A percentile compares a stretch with the other conserved stretches of the same genome.
Conservation (phyloP, 176 grass and related monocot species). For the Phoenix roebelenii region DNA sequence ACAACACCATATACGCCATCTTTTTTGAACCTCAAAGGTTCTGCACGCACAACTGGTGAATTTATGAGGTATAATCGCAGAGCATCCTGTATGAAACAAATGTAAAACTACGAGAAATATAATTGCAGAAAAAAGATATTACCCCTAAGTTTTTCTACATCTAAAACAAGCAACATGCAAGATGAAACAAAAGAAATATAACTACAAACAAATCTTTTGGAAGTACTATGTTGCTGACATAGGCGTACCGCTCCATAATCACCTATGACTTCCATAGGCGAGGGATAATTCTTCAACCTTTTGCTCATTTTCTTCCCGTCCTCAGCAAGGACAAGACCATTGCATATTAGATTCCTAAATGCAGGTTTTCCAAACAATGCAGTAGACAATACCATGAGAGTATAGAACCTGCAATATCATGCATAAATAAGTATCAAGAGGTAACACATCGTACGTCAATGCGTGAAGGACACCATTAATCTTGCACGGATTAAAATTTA, state of each 20-base stretch:
- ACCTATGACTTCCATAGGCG: conserved; percentile 61
- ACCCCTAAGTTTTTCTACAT: too few species aligned
- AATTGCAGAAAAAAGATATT: too few species aligned
- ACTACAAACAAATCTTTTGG: background rate
- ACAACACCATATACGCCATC: conserved; percentile 90
- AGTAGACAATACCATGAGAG: conserved; percentile 91
- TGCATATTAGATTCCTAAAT: conserved; percentile 98
- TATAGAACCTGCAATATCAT: conserved; percentile 80
- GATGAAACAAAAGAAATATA: background rate
- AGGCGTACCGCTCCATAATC: conserved; percentile 87
- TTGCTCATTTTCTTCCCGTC: conserved; percentile 99
- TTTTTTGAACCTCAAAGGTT: conserved; percentile 85
- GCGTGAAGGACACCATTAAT: too few species aligned
- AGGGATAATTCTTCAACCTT: conserved; percentile 91
- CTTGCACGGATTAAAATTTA: too few species aligned
- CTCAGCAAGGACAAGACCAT: conserved; percentile 94
- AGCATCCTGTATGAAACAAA: conserved; percentile 67
- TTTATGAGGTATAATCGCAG: conserved; percentile 91
- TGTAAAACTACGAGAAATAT: background rate
- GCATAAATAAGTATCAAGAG: conserved; percentile 13
- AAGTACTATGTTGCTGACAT: background rate
- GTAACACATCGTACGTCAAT: background rate
- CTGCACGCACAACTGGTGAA: conserved; percentile 91
- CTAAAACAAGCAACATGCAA: too few species aligned
- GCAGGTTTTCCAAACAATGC: conserved; percentile 97